Evolutionary conservation across 2,329 filamentous ascomycete genomes (phyloP), one percentile per base, ranked within the genome.

Genomic region (Aspergillus tubingensis): DNA sequence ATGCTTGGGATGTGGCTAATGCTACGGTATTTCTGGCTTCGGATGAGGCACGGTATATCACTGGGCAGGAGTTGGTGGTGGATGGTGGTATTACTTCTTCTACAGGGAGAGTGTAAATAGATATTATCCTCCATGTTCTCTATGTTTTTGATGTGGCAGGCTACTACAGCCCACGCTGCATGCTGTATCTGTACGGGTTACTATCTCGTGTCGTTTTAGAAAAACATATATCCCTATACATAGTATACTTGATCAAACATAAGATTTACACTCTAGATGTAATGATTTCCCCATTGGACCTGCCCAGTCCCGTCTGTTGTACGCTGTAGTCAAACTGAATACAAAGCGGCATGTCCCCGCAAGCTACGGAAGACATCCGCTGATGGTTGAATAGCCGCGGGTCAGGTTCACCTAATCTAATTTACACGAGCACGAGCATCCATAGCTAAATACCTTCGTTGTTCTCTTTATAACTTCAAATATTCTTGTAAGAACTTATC

Each of bases 61-160:
- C 72, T 7, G 74, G 74, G 0, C 71, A 74, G 53, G 67, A 74
- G 56, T 47, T 77, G 5, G 70, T 77, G 1, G 71, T 78, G 15
- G 75, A 77, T 67, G 75, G 76, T 6, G 73, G 68, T 1, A 70
- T 77, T 21, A 73, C 70, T 5, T 62, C 61, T 7, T 73, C 68
- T 19, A 74, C 66, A 1, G 62, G 59, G 23, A 27, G 53, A 11
- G 53, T 57, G 13, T 61, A 39, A 44, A 13, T 13, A 21, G 1
- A 21, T 44, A 19, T 1, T 7, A 41, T 41, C 8, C 8, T 8
- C 1, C 10, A 11, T 5, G 4, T 30, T 8, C 38, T 41, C 8
- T 0, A 15, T 8, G 5, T 41, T 2, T 17, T 19, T 17, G 8
- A 10, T 19, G 3, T 43, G 2, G 32, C 32, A 36, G 32, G 32